Evolutionary conservation across 305 asterid genomes (phyloP).

Genomic region (Fraxinus platypoda): DNA sequence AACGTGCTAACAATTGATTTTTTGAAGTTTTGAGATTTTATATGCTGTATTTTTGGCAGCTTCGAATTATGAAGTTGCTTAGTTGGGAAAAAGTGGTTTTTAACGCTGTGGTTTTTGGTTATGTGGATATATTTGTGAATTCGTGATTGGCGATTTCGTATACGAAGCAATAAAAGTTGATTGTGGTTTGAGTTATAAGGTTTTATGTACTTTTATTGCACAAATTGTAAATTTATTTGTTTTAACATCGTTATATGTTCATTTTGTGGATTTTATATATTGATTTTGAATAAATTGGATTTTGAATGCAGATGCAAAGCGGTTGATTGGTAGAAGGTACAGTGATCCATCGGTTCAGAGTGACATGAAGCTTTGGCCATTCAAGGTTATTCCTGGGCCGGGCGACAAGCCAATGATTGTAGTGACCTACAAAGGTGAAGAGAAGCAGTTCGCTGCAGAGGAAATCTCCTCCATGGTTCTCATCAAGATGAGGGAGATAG

Average conservation of each 20-base stretch:
- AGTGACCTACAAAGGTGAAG: conserved; percentile 22
- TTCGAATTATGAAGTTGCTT: neutral
- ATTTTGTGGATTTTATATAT: neutral
- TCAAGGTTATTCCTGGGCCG: conserved; percentile 9
- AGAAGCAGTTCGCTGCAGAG: neutral
- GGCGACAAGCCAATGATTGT: conserved; percentile 23
- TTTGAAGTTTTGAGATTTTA: neutral
- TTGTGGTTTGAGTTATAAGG: neutral
- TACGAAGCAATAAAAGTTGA: neutral
- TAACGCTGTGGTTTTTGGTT: neutral
- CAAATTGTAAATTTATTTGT: neutral
- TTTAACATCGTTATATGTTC: neutral
- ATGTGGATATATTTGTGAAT: neutral
- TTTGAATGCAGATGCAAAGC: conserved; percentile 18
- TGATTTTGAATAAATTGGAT: neutral
- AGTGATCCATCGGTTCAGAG: conserved; percentile 18
- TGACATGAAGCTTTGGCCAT: conserved; percentile 22
- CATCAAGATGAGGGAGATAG: neutral
- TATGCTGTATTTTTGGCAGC: neutral
- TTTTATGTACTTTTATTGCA: neutral
- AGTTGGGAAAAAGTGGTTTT: neutral
- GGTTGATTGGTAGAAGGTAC: conserved; percentile 26
- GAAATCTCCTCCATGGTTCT: conserved; percentile 2
- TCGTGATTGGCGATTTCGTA: neutral
- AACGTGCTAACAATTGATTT: neutral